Base-by-base conservation (phyloP, 257 asterid species). In the Capsicum chinense region DNA sequence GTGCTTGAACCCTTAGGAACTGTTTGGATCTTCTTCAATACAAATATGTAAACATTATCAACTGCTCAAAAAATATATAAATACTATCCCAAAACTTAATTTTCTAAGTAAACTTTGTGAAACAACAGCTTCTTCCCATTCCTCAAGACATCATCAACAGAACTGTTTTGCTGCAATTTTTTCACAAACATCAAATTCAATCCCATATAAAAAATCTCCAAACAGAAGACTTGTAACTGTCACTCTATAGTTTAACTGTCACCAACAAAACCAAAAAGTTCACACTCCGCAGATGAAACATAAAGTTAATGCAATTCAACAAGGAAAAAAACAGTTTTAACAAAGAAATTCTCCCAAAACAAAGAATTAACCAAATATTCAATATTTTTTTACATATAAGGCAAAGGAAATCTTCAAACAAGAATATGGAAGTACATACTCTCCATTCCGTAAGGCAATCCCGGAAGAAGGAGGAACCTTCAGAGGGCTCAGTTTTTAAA, bases 381-480 rank as follows among this genome's bases (percentile, higher is more conserved):
- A 52, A 67, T 9, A 54, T 4, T 0, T 50, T 50, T 56, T 70
- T 15, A 66, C 64, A 67, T 57, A 37, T 39, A 42, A 14, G 54
- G 54, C 58, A 42, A 19, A n/a, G 21, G 83, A 12, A 37, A 80
- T 12, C 26, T 16, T 56, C 60, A 80, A 42, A 26, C n/a, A 67
- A 42, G 54, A 64, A 62, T 81, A 81, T 47, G 59, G 17, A 71
- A 64, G 19, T 59, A 83, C 93, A 13, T 89, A 94, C 98, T 84
- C 97, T 91, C 90, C 92, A 93, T 85, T 95, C 91, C 17, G 89
- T 87, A 58, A 95, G 94, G 88, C 94, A 88, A 79, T 94, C 98
- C 3, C 93, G 92, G 76, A 95, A 95, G 85, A 95, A 95, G 0
- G 99, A 83, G 42, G 98, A 94, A 74, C 97, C 95, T 84, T 87